Percentiles rank a stretch among this genome's conserved stretches.
These are phyloP conservation scores for Calonectria pseudoreteaudii DNA, from an alignment of 2,329 filamentous ascomycete species.

Conservation along the genomic window DNA sequence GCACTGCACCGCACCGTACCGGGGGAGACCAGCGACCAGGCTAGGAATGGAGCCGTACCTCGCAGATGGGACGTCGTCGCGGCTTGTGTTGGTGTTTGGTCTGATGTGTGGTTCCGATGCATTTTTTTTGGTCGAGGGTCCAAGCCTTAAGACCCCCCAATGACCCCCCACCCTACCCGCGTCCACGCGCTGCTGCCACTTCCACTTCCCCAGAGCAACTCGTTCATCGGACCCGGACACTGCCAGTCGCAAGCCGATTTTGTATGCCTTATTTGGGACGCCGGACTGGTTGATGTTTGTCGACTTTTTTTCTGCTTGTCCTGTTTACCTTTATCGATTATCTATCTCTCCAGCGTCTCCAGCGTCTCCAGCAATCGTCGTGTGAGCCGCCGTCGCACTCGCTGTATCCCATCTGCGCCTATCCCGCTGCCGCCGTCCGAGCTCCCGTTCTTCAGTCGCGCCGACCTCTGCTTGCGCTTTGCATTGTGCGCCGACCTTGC, in stretches of 20 bases:
- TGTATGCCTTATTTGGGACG: conserved; percentile 12
- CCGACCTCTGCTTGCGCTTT: conserved; percentile 12
- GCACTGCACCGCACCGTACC: conserved; percentile 11
- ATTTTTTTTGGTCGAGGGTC: conserved; percentile 17
- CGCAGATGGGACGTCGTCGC: conserved; percentile 24
- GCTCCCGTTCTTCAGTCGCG: conserved; percentile 15
- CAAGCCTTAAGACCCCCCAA: conserved; percentile 29
- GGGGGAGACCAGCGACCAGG: not conserved
- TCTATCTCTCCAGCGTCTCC: not conserved
- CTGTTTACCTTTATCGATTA: conserved; percentile 1
- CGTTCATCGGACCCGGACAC: conserved; percentile 5
- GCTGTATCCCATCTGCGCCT: conserved; percentile 8
- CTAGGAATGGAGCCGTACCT: conserved; percentile 20
- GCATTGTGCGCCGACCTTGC: conserved; percentile 12
- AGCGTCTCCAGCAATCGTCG: not conserved
- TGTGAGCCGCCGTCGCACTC: conserved; percentile 20
- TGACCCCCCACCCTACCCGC: conserved; percentile 35
- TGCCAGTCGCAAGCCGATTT: conserved; percentile 14
- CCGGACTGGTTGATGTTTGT: not conserved
- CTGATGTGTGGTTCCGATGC: not conserved
- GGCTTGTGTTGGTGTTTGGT: conserved; percentile 14
- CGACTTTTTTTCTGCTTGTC: not conserved
- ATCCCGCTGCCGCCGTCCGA: conserved; percentile 13
- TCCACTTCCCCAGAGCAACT: conserved; percentile 31
- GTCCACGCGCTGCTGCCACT: conserved; percentile 26